Evolutionary conservation across 2,329 filamentous ascomycete species (phyloP), one percentile per base, ranked within the genome.

Genomic region (Aspergillus ochraceoroseus): DNA sequence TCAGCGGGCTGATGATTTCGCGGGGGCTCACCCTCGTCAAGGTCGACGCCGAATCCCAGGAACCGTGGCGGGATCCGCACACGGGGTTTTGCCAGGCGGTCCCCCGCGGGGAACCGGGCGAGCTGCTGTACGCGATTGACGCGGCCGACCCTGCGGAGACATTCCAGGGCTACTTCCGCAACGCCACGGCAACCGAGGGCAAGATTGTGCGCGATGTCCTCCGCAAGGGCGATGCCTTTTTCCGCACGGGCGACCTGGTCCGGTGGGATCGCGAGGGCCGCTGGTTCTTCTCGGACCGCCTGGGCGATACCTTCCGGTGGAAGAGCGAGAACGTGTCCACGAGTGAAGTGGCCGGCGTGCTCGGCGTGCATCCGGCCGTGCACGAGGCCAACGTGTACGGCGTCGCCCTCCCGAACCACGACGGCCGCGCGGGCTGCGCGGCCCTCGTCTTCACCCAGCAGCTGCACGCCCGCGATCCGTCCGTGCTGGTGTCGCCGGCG

Each of bases 331-430:
- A 90, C 54, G 84, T 90, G 1, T 87, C 83, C 2, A 89, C 85
- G 0, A 80, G 76, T 34, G 87, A 95, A 62, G 88, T 94, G 12
- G 77, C 82, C n/a, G 78, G 88, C 57, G 78, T 79, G 0, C 64
- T 95, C 0, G 82, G 85, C 9, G 65, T 71, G 0, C 83, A 88
- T 57, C 70, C 80, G 0, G 70, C 71, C 1, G 72, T 94, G 9
- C 69, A 75, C 20, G 87, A 94, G 66, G 83, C 85, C 20, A 94
- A 94, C 53, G 87, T 94, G 18, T 94, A 94, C 56, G 87, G 87
- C 25, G 85, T 94, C 2, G 64, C 79, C 28, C 65, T 94, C 5
- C 87, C 87, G 0, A 74, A 85, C 49, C 86, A 94, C 57, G 87
- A 94, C 55, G 87, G 87, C 12, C 75, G 87, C 17, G 87, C 86